Percentiles rank a stretch among this genome's conserved stretches.
Evolutionary conservation across 2,329 filamentous ascomycete genomes (phyloP).

Genomic region (Colletotrichum higginsianum): DNA sequence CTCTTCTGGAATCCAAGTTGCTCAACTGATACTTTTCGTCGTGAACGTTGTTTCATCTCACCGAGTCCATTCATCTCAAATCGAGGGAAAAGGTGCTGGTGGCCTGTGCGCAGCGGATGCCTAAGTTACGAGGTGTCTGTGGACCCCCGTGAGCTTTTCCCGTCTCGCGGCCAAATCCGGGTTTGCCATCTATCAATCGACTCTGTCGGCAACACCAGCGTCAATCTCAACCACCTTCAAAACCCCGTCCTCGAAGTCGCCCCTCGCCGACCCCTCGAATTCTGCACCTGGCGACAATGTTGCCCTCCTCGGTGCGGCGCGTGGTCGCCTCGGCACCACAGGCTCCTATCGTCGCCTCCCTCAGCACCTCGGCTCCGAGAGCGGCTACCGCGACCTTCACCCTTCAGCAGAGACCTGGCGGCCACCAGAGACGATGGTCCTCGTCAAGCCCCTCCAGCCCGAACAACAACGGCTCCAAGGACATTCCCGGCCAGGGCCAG

Average conservation of each 20-base stretch:
- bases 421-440: slow-evolving; percentile 70
- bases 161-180: slow-evolving; percentile 54
- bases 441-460: slow-evolving; percentile 75
- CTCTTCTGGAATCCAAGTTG: slow-evolving; percentile 5
- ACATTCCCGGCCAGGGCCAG: slow-evolving; percentile 62
- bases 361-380: slow-evolving; percentile 59
- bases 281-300: slow-evolving; percentile 52
- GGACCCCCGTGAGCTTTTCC: slow-evolving; percentile 52
- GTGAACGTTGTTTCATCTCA: slow-evolving; percentile 28
- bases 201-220: slow-evolving; percentile 50
- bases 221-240: slow-evolving; percentile 19
- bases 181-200: slow-evolving; percentile 50
- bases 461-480: slow-evolving; percentile 70
- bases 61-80: slow-evolving; percentile 8
- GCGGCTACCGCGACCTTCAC: slow-evolving; percentile 53
- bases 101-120: slow-evolving; percentile 35
- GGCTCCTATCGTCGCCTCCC: slow-evolving; percentile 59
- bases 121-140: slow-evolving; percentile 39
- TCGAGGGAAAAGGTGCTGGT: slow-evolving; percentile 1
- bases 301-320: slow-evolving; percentile 71
- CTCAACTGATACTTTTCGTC: not conserved
- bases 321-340: slow-evolving; percentile 64
- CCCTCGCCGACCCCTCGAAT: slow-evolving; percentile 31
- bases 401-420: slow-evolving; percentile 45
- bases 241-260: slow-evolving; percentile 2